These are phyloP conservation scores for Madurella mycetomatis DNA, from an alignment of 2,329 filamentous ascomycete species.

Conservation along the genomic window DNA sequence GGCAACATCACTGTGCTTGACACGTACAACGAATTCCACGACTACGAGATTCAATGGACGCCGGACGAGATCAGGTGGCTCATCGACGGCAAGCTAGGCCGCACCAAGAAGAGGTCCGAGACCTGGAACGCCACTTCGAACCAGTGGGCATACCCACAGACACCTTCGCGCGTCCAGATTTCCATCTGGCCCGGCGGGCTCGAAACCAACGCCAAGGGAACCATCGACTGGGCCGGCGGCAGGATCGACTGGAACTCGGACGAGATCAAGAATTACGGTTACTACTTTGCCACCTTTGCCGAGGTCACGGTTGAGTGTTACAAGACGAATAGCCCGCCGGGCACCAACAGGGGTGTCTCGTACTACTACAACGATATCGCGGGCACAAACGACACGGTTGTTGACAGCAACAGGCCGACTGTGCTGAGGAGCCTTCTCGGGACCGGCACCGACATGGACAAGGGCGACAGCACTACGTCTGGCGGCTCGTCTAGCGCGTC, in stretches of 20 bases:
- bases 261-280: constrained; percentile 77
- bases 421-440: constrained; percentile 73
- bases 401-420: constrained; percentile 69
- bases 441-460: constrained; percentile 71
- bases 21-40: constrained; percentile 75
- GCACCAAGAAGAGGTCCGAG: constrained; percentile 67
- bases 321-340: constrained; percentile 57
- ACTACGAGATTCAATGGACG: constrained; percentile 90
- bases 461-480: constrained; percentile 30
- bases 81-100: constrained; percentile 74
- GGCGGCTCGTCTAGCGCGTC: constrained; percentile 14
- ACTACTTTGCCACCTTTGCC: constrained; percentile 79
- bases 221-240: constrained; percentile 88
- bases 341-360: constrained; percentile 62
- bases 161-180: constrained; percentile 82
- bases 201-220: constrained; percentile 72
- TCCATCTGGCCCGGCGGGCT: constrained; percentile 95
- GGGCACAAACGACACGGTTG: constrained; percentile 72
- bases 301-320: constrained; percentile 85
- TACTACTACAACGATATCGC: constrained; percentile 68
- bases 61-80: constrained; percentile 83
- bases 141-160: constrained; percentile 85
- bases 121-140: constrained; percentile 84
- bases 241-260: constrained; percentile 77
- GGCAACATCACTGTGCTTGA: constrained; percentile 62